Conservation (phyloP, 768 basidiomycete genomes). For the Boletales sp. region DNA sequence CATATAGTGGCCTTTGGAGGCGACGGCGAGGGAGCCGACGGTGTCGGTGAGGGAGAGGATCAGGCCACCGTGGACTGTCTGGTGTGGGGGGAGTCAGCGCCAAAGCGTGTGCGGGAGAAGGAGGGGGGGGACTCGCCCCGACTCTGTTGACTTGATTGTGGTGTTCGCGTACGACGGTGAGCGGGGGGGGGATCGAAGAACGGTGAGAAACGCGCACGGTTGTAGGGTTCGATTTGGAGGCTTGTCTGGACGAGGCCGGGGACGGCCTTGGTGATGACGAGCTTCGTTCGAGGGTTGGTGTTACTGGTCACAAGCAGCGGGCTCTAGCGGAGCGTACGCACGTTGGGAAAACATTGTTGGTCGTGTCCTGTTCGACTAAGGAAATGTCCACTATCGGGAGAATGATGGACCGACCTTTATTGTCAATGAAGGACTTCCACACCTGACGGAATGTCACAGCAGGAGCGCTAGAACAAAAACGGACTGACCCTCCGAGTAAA, state of each 20-base stretch:
- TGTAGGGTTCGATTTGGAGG: slow-evolving; percentile 70
- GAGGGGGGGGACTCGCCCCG: slow-evolving; percentile 47
- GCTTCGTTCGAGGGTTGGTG: slow-evolving; percentile 34
- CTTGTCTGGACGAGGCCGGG: slow-evolving; percentile 71
- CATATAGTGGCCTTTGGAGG: slow-evolving; percentile 79
- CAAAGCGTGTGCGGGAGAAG: not conserved
- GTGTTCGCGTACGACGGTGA: not conserved
- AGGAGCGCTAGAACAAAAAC: too few species aligned
- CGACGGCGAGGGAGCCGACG: slow-evolving; percentile 79
- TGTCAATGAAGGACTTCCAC: slow-evolving; percentile 77
- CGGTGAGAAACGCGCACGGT: slow-evolving; percentile 44
- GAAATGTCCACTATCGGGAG: not conserved
- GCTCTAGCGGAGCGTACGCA: slow-evolving; percentile 28
- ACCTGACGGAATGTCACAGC: slow-evolving; percentile 39
- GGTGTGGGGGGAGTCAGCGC: not conserved
- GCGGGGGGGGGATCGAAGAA: not conserved
- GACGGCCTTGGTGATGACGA: slow-evolving; percentile 59
- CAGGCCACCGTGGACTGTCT: slow-evolving; percentile 76
- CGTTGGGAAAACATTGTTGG: slow-evolving; percentile 74
- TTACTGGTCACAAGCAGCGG: not conserved
- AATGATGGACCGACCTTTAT: slow-evolving; percentile 50
- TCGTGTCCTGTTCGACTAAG: slow-evolving; percentile 60
- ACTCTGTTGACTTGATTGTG: slow-evolving; percentile 67
- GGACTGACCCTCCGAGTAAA: slow-evolving; percentile 59
- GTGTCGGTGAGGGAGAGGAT: slow-evolving; percentile 82